Conservation (phyloP, 352 stramenopile species). For the Thalassiosira hispida region DNA sequence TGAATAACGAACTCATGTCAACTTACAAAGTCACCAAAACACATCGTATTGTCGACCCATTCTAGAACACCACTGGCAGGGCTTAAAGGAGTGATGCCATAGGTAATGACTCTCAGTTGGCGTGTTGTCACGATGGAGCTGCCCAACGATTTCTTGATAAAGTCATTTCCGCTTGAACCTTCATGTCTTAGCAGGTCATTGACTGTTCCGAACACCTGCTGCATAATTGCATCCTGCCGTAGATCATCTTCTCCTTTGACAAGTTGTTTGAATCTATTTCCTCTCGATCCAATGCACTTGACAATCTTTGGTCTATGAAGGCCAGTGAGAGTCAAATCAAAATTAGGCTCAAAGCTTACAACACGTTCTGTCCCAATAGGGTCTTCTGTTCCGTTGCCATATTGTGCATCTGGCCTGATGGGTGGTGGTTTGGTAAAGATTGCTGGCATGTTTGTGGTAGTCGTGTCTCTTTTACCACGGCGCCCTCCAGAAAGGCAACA, state of each 20-base stretch:
- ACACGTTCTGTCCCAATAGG: conserved; percentile 76
- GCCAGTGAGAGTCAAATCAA: conserved; percentile 93
- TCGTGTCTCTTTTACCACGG: conserved; percentile 33
- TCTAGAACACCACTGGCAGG: conserved; percentile 96
- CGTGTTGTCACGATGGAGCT: conserved; percentile 26
- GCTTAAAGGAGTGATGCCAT: conserved; percentile 92
- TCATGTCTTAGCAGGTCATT: conserved; percentile 76
- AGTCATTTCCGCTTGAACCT: conserved; percentile 26
- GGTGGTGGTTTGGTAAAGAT: conserved; percentile 79
- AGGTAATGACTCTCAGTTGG: conserved; percentile 90
- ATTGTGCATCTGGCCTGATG: conserved; percentile 85
- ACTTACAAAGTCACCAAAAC: no score
- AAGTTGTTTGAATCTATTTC: conserved; percentile 92
- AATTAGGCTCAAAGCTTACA: conserved; percentile 89
- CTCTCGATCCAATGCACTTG: conserved; percentile 93
- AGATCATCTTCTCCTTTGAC: conserved; percentile 94
- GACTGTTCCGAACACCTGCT: conserved; percentile 86
- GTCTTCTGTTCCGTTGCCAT: conserved; percentile 83
- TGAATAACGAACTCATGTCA: no score
- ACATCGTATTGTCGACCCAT: conserved; percentile 96
- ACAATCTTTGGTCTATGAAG: conserved; percentile 98
- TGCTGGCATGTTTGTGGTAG: conserved; percentile 33
- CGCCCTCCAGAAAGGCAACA: conserved; percentile 44
- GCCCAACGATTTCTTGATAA: conserved; percentile 27
- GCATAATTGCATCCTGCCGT: conserved; percentile 89